These are phyloP conservation scores for Erigeron philadelphicus DNA, from an alignment of 140 eudicot species.

Conservation along the genomic window DNA sequence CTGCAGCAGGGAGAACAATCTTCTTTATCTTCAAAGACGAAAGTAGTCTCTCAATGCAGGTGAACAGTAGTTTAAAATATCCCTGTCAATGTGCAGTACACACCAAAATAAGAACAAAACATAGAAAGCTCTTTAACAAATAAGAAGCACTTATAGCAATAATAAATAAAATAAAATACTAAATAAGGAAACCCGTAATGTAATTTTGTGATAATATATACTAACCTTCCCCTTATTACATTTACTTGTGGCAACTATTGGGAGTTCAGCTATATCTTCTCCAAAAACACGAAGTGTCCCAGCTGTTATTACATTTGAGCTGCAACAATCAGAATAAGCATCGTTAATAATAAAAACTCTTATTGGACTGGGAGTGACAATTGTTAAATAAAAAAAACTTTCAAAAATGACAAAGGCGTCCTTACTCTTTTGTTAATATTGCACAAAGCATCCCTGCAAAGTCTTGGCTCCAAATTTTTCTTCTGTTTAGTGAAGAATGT, in stretches of 20 bases:
- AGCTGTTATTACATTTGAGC: slow-evolving; percentile 80
- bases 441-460: slow-evolving; percentile 93
- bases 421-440: slow-evolving; percentile 79
- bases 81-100: slow-evolving; percentile 45
- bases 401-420: slow-evolving; percentile 12
- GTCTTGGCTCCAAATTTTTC: slow-evolving; percentile 84
- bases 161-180: not conserved
- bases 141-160: not conserved
- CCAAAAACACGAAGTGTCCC: slow-evolving; percentile 81
- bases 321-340: slow-evolving; percentile 31
- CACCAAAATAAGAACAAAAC: not conserved
- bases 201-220: not conserved
- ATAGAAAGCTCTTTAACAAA: too few species aligned
- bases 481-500: slow-evolving; percentile 35
- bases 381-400: not conserved
- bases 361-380: not conserved
- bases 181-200: too few species aligned
- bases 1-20: slow-evolving; percentile 90
- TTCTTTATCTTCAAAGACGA: slow-evolving; percentile 55
- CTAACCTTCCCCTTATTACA: slow-evolving; percentile 80
- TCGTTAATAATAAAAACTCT: not conserved
- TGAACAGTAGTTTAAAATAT: slow-evolving; percentile 64
- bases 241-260: slow-evolving; percentile 79
- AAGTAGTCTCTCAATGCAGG: slow-evolving; percentile 79
- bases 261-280: slow-evolving; percentile 82